Evolutionary conservation across 192 early-diverging fungal species (phyloP).

Genomic region (Backusella sp.): DNA sequence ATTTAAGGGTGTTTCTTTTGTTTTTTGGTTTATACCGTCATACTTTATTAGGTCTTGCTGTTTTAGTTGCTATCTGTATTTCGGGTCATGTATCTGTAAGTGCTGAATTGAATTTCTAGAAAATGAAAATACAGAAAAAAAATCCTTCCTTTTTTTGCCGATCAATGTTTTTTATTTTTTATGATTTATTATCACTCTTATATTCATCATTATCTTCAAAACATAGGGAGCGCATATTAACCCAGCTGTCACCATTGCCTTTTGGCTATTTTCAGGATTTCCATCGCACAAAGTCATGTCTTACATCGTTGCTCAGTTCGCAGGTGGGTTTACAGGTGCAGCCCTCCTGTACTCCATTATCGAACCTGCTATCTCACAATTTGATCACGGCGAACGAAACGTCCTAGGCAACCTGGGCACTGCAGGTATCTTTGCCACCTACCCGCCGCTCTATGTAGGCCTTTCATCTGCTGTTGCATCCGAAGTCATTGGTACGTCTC

Average conservation of each 20-base stretch:
- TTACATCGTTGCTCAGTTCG: slow-evolving; percentile 64
- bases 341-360: slow-evolving; percentile 66
- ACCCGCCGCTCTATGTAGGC: slow-evolving; percentile 52
- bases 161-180: background rate
- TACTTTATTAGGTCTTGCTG: slow-evolving; percentile 50
- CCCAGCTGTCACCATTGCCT: slow-evolving; percentile 71
- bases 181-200: no score
- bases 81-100: slow-evolving; percentile 63
- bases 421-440: slow-evolving; percentile 65
- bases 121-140: background rate
- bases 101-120: background rate
- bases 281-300: slow-evolving; percentile 64
- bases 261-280: slow-evolving; percentile 67
- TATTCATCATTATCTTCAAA: no score
- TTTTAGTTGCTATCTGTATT: slow-evolving; percentile 63
- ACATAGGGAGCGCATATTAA: slow-evolving; percentile 72
- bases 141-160: background rate
- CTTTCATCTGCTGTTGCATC: slow-evolving; percentile 54
- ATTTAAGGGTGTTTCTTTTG: no score
- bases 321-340: slow-evolving; percentile 72
- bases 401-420: slow-evolving; percentile 48
- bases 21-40: background rate
- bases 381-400: slow-evolving; percentile 44
- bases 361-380: slow-evolving; percentile 55
- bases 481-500: slow-evolving; percentile 68